phyloP scores from a whole-genome alignment of 441 rosid species.

The Populus hybrid region DNA sequence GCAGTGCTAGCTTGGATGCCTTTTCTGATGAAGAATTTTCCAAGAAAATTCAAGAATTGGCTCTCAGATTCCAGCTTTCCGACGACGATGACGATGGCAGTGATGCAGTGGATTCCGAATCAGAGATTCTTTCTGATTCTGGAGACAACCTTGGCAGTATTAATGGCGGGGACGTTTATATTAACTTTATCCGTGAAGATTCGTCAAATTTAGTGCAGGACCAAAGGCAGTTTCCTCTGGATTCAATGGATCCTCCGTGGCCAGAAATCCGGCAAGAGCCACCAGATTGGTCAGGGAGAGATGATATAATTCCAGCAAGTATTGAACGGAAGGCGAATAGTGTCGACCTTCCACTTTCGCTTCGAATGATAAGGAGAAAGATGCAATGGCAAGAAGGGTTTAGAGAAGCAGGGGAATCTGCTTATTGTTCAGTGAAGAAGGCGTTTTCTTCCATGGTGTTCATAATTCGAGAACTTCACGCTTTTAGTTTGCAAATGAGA shows the following conservation, averaged over 20 bases:
- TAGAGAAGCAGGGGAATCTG: slow-evolving; percentile 57
- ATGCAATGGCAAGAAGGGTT: slow-evolving; percentile 64
- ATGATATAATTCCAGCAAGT: slow-evolving; percentile 36
- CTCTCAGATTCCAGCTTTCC: slow-evolving; percentile 51
- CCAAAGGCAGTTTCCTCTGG: neutral
- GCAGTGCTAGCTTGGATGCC: slow-evolving; percentile 44
- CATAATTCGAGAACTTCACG: slow-evolving; percentile 77
- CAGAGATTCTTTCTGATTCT: slow-evolving; percentile 18
- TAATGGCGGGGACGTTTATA: neutral
- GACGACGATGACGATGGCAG: slow-evolving; percentile 18
- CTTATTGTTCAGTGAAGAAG: slow-evolving; percentile 67
- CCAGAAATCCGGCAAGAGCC: slow-evolving; percentile 31
- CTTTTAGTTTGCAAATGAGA: slow-evolving; percentile 70
- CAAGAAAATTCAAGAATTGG: slow-evolving; percentile 49
- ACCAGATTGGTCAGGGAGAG: slow-evolving; percentile 22
- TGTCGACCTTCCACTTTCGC: slow-evolving; percentile 73
- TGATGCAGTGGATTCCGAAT: slow-evolving; percentile 12
- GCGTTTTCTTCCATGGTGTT: slow-evolving; percentile 95
- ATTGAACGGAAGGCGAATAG: slow-evolving; percentile 89
- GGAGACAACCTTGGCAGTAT: slow-evolving; percentile 10
- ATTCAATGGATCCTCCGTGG: slow-evolving; percentile 39
- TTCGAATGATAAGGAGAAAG: slow-evolving; percentile 74
- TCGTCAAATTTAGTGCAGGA: neutral
- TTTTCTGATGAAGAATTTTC: slow-evolving; percentile 74
- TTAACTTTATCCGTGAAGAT: neutral